These are phyloP conservation scores for Termitomyces eurrhizus DNA, from an alignment of 768 basidiomycete genomes.

Conservation along the genomic window DNA sequence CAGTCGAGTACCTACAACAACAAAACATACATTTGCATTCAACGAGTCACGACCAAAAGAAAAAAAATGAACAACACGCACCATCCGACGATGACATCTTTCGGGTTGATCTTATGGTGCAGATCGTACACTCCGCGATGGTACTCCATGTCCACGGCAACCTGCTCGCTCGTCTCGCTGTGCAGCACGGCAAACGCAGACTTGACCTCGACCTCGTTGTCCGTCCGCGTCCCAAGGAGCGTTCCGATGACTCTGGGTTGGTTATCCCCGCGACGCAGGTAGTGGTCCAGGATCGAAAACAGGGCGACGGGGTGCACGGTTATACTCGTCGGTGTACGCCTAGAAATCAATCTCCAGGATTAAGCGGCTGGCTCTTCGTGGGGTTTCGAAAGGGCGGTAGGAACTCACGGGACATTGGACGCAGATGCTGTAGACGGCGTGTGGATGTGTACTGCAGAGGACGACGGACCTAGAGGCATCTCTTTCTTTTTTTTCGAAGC, in stretches of 20 bases:
- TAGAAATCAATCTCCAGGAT: constrained; percentile 21
- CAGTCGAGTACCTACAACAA: constrained; percentile 80
- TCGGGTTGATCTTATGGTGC: constrained; percentile 77
- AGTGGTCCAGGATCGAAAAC: constrained; percentile 95
- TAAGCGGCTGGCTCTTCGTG: too few species aligned
- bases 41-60: too few species aligned
- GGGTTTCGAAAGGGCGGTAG: too few species aligned
- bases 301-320: constrained; percentile 91
- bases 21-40: not conserved
- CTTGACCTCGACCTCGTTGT: constrained; percentile 68
- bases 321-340: constrained; percentile 67
- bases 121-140: constrained; percentile 92
- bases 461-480: constrained; percentile 48
- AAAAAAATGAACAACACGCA: constrained; percentile 29
- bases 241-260: constrained; percentile 95
- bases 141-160: constrained; percentile 96
- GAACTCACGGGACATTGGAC: constrained; percentile 36
- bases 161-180: constrained; percentile 87
- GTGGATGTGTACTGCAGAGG: constrained; percentile 49
- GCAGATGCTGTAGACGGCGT: constrained; percentile 26
- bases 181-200: constrained; percentile 91
- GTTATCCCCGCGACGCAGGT: constrained; percentile 77
- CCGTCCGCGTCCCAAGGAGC: constrained; percentile 78
- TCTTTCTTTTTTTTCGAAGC: constrained; percentile 6
- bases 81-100: constrained; percentile 95